Base-by-base conservation (phyloP, 2,329 filamentous ascomycete genomes). In the Pseudogymnoascus sp. region DNA sequence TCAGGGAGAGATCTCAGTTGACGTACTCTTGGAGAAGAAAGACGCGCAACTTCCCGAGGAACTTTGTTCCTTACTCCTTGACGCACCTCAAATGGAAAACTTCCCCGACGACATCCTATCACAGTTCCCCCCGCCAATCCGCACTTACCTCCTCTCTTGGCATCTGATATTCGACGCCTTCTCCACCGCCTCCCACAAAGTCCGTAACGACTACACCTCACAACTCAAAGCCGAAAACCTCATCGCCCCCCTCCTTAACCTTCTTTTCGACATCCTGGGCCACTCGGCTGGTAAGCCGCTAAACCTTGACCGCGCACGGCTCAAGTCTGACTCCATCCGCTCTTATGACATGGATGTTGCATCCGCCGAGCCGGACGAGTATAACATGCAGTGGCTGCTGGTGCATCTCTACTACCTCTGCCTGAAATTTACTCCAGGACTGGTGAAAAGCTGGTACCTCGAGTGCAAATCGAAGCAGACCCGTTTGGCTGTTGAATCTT, bases 141-240 rank as follows among this genome's bases (percentile, higher is more conserved):
- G 90, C 58, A 84, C 86, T 8, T 99, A 96, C 68, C 78, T 99
- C 2, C 77, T 96, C 26, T 88, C 90, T 9, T 99, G 94, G 94
- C 83, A 89, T 64, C 78, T 97, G 1, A 80, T 96, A 0, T 97
- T 95, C 69, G 90, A 95, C 66, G 86, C 92, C 45, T 95, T 92
- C 69, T 77, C 79, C 15, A 83, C 84, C 18, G 84, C 91, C 10
- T 90, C 92, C 0, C 86, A 89, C 71, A 90, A 90, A 67, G 84
- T 97, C 13, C 88, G 90, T 65, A 83, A 82, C 61, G 85, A 92
- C 67, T 97, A 96, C 68, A 82, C 84, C 0, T 82, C 90, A 21
- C 83, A 88, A 61, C 80, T 99, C 60, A 94, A 91, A 70, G 81
- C 87, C 23, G 85, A 85, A 12, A 81, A 85, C 9, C 85, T 86